A percentile compares a stretch with the other conserved stretches of the same genome.
Evolutionary conservation across 2,329 filamentous ascomycete species (phyloP).

Genomic region (Phaeosphaeria sp.): DNA sequence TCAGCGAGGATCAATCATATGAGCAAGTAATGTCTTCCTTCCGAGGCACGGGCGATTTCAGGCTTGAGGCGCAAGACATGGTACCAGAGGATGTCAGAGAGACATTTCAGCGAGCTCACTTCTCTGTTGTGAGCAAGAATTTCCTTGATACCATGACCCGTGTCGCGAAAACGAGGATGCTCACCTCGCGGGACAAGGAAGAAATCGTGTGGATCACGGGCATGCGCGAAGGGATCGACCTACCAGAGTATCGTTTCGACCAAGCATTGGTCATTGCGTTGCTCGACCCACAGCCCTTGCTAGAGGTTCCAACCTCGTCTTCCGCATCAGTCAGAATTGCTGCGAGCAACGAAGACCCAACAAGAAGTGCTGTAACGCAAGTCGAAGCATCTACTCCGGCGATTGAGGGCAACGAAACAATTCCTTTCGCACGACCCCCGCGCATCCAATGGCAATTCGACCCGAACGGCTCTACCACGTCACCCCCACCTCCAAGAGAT

Average conservation of each 20-base stretch:
- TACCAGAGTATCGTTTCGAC: slow-evolving; percentile 34
- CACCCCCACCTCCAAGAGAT: background rate
- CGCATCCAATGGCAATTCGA: slow-evolving; percentile 26
- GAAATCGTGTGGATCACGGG: slow-evolving; percentile 28
- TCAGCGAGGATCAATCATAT: slow-evolving; percentile 27
- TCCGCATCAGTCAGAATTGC: background rate
- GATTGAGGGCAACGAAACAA: background rate
- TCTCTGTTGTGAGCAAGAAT: slow-evolving; percentile 31
- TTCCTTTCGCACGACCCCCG: background rate
- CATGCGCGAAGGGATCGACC: slow-evolving; percentile 21
- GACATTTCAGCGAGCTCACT: slow-evolving; percentile 33
- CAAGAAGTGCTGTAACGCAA: background rate
- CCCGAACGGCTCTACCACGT: slow-evolving; percentile 3
- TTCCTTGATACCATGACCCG: slow-evolving; percentile 28
- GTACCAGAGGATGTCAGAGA: slow-evolving; percentile 30
- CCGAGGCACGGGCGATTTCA: slow-evolving; percentile 27
- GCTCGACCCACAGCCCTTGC: slow-evolving; percentile 14
- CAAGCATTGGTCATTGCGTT: slow-evolving; percentile 35
- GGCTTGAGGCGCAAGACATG: slow-evolving; percentile 23
- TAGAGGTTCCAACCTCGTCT: background rate
- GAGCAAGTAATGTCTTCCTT: slow-evolving; percentile 33
- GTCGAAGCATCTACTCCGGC: slow-evolving; percentile 1
- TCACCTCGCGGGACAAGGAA: slow-evolving; percentile 29
- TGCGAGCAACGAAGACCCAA: background rate
- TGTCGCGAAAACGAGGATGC: slow-evolving; percentile 13